Base-by-base conservation (phyloP, 108 stramenopile species). In the Skeletonema grethae region DNA sequence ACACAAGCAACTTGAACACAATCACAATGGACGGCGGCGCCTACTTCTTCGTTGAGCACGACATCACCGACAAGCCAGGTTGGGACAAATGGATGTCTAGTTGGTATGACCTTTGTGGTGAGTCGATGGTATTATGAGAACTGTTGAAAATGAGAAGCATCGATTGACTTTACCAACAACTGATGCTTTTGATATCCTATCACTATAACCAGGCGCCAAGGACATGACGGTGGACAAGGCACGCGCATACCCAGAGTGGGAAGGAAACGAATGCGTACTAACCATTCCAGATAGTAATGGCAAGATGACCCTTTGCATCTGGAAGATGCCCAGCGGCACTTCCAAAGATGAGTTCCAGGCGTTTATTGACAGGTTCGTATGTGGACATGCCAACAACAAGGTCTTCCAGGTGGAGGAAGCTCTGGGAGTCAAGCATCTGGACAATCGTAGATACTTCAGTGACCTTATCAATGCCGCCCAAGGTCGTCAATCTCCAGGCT, bases 201-300 rank as follows among this genome's bases (percentile, higher is more conserved):
- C 16, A 6, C 5, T 18, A 18, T 48, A 5, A 34, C 0, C 34
- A 34, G 34, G 34, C 34, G 34, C 4, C 34, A 34, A 48, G 46
- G 46, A 48, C 13, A 48, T 48, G 46, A 48, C 46, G 46, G 46
- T 48, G 18, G 46, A 48, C 16, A 48, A 48, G 18, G 46, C 46
- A 48, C n/a, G 18, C 6, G 4, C 46, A 16, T 48, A 48, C 16
- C 46, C 46, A 16, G 46, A 48, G 13, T 48, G n/a, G n/a, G 46
- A 48, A 20, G 46, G 46, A 16, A 48, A 48, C 13, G 46, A 48
- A 20, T 48, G 46, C 0, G 6, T 48, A 2, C n/a, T 48, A 6
- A 48, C 46, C 11, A 48, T 48, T 2, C 46, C 46, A 48, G 6
- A 18, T 48, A 18, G 18, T 48, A 18, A 48, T 48, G 46, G 46